phyloP scores from a whole-genome alignment of 768 basidiomycete genomes.

The Obba rivulosa region DNA sequence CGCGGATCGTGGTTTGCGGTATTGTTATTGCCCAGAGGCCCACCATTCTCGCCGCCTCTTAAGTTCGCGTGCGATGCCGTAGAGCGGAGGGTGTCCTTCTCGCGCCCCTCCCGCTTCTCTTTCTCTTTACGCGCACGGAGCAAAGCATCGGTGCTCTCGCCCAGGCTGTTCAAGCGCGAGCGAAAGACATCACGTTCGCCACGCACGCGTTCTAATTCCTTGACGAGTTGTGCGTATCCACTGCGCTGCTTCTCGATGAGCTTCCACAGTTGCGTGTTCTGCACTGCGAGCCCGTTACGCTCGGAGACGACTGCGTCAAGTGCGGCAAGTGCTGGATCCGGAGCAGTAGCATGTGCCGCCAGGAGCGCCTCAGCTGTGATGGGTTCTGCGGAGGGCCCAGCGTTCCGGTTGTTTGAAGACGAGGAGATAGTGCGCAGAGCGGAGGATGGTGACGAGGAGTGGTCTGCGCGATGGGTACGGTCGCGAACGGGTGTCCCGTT shows the following conservation, averaged over 20 bases:
- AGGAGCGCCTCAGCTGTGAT: conserved; percentile 53
- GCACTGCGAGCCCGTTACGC: conserved; percentile 71
- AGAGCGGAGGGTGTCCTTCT: conserved; percentile 20
- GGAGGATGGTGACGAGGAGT: conserved; percentile 12
- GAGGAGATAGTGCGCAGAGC: conserved; percentile 12
- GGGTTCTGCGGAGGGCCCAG: conserved; percentile 26
- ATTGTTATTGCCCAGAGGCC: conserved; percentile 7
- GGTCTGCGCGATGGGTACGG: conserved; percentile 14
- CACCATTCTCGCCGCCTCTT: conserved; percentile 18
- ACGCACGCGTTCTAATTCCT: conserved; percentile 82
- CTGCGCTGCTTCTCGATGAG: conserved; percentile 87
- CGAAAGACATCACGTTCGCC: conserved; percentile 68
- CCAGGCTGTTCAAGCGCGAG: conserved; percentile 26
- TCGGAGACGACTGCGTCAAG: conserved; percentile 76
- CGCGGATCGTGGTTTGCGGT: conserved; percentile 22
- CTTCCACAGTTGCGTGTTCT: conserved; percentile 93
- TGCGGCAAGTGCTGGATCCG: conserved; percentile 53
- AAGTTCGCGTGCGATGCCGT: conserved; percentile 26
- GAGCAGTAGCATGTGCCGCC: conserved; percentile 42
- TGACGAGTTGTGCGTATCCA: conserved; percentile 74
- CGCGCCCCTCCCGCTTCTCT: conserved; percentile 24
- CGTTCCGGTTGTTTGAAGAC: conserved; percentile 17
- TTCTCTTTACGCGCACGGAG: conserved; percentile 23
- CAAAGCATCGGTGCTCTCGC: conserved; percentile 43
- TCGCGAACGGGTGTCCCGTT: conserved; percentile 15